Base-by-base conservation (phyloP, 2,329 filamentous ascomycete species). In the Dactylellina haptotyla region DNA sequence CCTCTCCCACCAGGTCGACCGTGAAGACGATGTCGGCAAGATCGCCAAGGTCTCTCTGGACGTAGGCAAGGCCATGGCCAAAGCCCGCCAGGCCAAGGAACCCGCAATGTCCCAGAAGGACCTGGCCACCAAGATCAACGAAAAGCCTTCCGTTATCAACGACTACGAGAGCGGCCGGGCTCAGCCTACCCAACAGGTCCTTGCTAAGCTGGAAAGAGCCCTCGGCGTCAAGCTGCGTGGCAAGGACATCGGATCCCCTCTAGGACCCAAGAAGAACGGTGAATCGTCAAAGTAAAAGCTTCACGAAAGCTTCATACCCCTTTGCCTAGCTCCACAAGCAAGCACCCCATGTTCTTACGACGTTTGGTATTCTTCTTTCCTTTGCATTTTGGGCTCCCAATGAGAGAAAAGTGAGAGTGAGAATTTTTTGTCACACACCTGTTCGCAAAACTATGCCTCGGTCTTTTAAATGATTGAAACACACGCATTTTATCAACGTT, bases 71-170 rank as follows among this genome's bases (percentile, higher is more conserved):
- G 91, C 90, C 76, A 97, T 98, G 83, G 86, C 88, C 79, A 87
- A 89, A 79, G 87, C 90, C 64, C 91, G 95, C 76, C 88, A 88
- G 80, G 88, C 90, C 80, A 89, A 92, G 81, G 90, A 90, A 82
- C 93, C 93, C 82, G 95, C 96, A 84, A 94, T 98, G 92, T 96
- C 93, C 66, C 95, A 98, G 83, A 96, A 96, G 81, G 87, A 74
- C n/a, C 62, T 89, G 64, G 94, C 93, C 75, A 92, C 90, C 77
- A 92, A 92, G 84, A 93, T 91, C 85, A 96, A 96, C 85, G 93
- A 90, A 75, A 94, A 91, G 43, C 87, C 89, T 58, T 86, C 87
- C 76, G 84, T 95, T 77, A 86, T 98, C 76, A 90, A 90, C 79
- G 89, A 93, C 78, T 93, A 96, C 79, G 94, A 98, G 88, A 87